These are phyloP conservation scores for Irpex rosettiformis DNA, from an alignment of 1,284 basidiomycete species.

Conservation along the genomic window DNA sequence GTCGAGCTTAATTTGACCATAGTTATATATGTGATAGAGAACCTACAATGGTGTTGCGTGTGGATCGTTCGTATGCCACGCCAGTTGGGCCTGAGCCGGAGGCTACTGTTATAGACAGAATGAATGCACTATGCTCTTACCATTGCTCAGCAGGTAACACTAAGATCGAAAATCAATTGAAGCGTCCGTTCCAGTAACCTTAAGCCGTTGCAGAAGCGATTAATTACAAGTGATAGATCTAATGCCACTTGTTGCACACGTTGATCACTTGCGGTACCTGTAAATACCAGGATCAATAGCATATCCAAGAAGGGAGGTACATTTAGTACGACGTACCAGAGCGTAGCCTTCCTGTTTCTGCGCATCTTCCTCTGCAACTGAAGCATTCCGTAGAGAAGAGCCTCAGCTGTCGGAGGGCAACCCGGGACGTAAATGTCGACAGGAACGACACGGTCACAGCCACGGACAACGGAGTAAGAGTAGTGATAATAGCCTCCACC, in stretches of 20 bases:
- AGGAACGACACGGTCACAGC: slow-evolving; percentile 99
- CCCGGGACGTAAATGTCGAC: slow-evolving; percentile 98
- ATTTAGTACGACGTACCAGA: slow-evolving; percentile 66
- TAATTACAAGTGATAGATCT: background rate
- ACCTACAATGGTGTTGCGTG: too few relatives aligned
- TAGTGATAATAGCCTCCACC: slow-evolving; percentile 99
- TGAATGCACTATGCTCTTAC: too few relatives aligned
- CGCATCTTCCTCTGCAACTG: slow-evolving; percentile 98
- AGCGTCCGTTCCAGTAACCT: too few relatives aligned
- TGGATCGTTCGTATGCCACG: too few relatives aligned
- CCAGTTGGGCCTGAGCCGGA: too few relatives aligned
- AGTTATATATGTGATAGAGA: too few relatives aligned
- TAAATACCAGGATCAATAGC: background rate
- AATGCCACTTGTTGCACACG: background rate
- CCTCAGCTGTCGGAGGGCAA: slow-evolving; percentile 93
- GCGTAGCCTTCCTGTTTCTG: slow-evolving; percentile 82
- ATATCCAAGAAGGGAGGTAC: slow-evolving; percentile 13
- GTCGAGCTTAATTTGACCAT: too few relatives aligned
- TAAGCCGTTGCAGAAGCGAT: background rate
- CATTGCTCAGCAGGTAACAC: too few relatives aligned
- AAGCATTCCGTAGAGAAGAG: slow-evolving; percentile 90
- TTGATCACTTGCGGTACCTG: background rate
- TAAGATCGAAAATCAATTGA: too few relatives aligned
- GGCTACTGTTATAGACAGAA: too few relatives aligned
- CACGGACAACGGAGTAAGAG: slow-evolving; percentile 97